Evolutionary conservation across 2,329 filamentous ascomycete genomes (phyloP), one percentile per base, ranked within the genome.

Genomic region (Drechmeria coniospora): DNA sequence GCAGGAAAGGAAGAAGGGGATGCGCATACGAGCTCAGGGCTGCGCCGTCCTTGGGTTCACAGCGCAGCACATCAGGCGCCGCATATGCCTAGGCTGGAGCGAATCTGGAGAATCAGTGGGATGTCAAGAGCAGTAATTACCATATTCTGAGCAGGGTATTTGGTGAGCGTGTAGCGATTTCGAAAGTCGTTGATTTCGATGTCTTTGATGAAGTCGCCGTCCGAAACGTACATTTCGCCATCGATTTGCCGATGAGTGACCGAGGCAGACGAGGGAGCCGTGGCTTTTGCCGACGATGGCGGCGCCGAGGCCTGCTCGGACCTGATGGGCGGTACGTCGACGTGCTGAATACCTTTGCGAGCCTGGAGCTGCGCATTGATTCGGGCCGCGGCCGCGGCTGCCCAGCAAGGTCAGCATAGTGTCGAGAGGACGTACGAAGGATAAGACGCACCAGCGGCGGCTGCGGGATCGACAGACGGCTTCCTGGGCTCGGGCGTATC

Each of bases 121-220:
- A 36, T 36, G 39, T 30, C 39, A 43, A 71, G 69, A 58, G 20
- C 20, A 21, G 57, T 77, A 86, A 79, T 92, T 94, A 98, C 90
- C 87, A 90, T 93, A 73, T 93, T 92, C 67, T 95, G 90, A 40
- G 84, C 93, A 45, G 83, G 80, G 47, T 86, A 84, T 65, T 94
- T 95, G 39, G 87, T 98, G 61, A 98, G 68, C 53, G 86, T 79
- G 56, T 98, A 98, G 44, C 87, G 81, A 53, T 95, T 98, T 39
- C 87, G 79, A 47, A 95, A 61, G 56, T 95, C 87, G 56, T 98
- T 98, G 63, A 98, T 83, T 63, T 95, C 90, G 48, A 98, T 93
- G 49, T 98, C 90, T 56, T 92, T 90, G 59, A 98, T 95, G 53
- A 81, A 95, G 57, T 98, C 90, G 45, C 90, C 90, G 51, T 95